Conservation (phyloP, 768 basidiomycete genomes). For the Tylopilus balloui region DNA sequence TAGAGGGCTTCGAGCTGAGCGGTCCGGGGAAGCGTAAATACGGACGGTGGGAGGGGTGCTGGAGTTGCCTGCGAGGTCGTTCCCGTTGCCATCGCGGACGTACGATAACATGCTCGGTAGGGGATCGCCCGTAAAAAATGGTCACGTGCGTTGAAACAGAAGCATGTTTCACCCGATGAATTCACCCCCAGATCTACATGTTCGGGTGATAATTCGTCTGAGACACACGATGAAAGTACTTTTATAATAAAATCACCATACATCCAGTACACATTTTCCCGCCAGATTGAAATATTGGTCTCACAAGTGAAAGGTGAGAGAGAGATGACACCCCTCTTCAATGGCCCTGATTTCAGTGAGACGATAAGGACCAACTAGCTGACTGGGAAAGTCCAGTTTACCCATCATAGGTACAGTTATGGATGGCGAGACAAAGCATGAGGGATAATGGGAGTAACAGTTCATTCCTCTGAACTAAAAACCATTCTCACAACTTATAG, state of each 20-base stretch:
- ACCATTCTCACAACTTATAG: too few relatives aligned
- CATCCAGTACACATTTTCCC: neutral
- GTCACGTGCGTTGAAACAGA: neutral
- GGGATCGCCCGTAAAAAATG: neutral
- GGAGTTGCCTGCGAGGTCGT: constrained; percentile 34
- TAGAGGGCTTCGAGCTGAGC: constrained; percentile 93
- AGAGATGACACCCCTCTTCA: neutral
- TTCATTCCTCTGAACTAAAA: too few relatives aligned
- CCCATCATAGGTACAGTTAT: neutral
- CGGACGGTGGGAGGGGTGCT: constrained; percentile 62
- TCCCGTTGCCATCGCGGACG: constrained; percentile 15
- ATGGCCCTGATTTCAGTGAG: neutral
- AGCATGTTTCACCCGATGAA: too few relatives aligned
- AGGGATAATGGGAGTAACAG: too few relatives aligned
- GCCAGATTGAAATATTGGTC: neutral
- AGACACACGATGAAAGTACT: too few relatives aligned
- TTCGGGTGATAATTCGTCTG: too few relatives aligned
- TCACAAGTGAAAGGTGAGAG: neutral
- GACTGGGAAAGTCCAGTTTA: neutral
- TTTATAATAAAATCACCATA: neutral
- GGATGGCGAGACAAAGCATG: neutral
- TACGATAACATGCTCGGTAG: neutral
- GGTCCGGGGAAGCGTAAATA: constrained; percentile 86
- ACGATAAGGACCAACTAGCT: neutral
- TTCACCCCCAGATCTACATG: too few relatives aligned